Base-by-base conservation (phyloP, 2,329 filamentous ascomycete genomes). In the Phyllosticta citriasiana region DNA sequence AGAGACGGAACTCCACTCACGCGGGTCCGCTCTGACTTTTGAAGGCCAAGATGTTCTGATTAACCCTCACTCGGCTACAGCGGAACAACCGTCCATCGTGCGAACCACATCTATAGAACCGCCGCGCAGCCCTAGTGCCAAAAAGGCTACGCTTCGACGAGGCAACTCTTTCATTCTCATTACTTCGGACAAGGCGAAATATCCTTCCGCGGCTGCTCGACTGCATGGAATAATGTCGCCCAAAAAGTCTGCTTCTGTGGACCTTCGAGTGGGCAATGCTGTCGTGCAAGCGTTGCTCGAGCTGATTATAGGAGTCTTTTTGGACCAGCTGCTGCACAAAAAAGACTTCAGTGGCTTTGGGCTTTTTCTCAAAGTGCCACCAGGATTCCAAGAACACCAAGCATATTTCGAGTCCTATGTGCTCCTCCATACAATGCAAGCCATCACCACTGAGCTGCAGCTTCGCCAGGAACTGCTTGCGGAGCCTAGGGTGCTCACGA, bases 381-480 rank as follows among this genome's bases (percentile, higher is more conserved):
- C 94, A 0, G 92, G 93, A 0, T 96, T 96, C 68, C 85, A 93
- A 66, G 94, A 97, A 70, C 91, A 97, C 67, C 92, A 97, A 68
- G 91, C 91, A 0, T 96, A 92, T 71, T 97, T 99, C 66, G 91
- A 96, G 70, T 96, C 94, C 0, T 97, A 92, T 70, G 78, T 97
- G 2, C 78, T 97, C 22, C 84, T 86, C 27, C 88, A 87, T 65
- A 85, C 89, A 0, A 82, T 97, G 54, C 82, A 85, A 2, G 84
- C 88, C 30, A 76, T 96, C 16, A 83, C 84, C 35, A 88, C 83
- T 62, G 80, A 84, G 24, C 80, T 97, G 8, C 84, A 89, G 63
- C 75, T 87, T 1, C 84, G 92, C 65, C 85, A 89, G 67, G 60
- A 54, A 9, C 76, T 87, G 0, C 79, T 97, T 1, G 83, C 84